Percentiles rank a stretch among this genome's conserved stretches.
Conservation (phyloP, 371 early-diverging fungal genomes). For the Catenaria anguillulae region DNA sequence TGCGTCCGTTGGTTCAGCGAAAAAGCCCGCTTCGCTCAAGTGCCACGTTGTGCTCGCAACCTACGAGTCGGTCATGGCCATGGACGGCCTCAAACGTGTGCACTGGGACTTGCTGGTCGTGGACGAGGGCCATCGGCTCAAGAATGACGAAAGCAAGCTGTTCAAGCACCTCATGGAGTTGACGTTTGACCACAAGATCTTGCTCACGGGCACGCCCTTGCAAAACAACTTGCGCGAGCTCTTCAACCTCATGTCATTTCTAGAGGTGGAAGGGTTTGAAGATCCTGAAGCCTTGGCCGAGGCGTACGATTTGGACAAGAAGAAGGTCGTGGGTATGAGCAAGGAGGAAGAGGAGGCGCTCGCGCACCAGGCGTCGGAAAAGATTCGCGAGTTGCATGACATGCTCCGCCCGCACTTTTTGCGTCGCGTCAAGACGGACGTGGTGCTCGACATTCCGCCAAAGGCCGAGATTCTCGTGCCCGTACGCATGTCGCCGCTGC, state of each 20-base stretch:
- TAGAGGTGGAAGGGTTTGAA: slow-evolving; percentile 35
- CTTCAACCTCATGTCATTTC: slow-evolving; percentile 58
- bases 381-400: slow-evolving; percentile 25
- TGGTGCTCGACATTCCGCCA: slow-evolving; percentile 69
- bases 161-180: slow-evolving; percentile 42
- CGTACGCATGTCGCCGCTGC: slow-evolving; percentile 55
- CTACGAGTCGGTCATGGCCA: not conserved
- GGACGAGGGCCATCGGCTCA: slow-evolving; percentile 51
- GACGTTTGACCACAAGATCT: slow-evolving; percentile 35
- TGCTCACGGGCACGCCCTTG: slow-evolving; percentile 67
- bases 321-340: no score
- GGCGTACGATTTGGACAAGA: slow-evolving; percentile 20
- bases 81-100: not conserved
- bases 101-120: not conserved
- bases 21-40: slow-evolving; percentile 30
- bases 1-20: slow-evolving; percentile 2
- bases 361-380: slow-evolving; percentile 7
- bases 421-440: slow-evolving; percentile 76
- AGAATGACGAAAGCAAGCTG: slow-evolving; percentile 53
- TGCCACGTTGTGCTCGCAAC: slow-evolving; percentile 4
- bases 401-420: slow-evolving; percentile 69
- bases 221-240: slow-evolving; percentile 62
- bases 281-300: slow-evolving; percentile 34
- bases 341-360: not conserved
- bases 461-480: slow-evolving; percentile 79